Evolutionary conservation across 805 yeast genomes (phyloP).

Genomic region (Candida schatavii): DNA sequence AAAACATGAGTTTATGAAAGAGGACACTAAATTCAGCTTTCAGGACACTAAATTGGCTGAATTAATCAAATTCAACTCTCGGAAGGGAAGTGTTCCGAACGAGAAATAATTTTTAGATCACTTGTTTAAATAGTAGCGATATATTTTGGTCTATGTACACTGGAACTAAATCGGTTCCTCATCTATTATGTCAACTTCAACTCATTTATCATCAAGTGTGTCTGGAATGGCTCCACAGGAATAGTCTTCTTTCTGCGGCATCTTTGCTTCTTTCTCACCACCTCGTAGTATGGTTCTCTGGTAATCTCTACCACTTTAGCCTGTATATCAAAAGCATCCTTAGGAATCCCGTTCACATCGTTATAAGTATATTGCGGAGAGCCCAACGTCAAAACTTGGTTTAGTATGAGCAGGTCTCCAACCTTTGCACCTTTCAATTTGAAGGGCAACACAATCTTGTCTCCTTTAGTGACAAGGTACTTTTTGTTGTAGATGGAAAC

Average conservation of each 20-base stretch:
- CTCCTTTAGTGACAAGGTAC: constrained; percentile 89
- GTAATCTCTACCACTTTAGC: constrained; percentile 89
- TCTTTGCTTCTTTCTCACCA: constrained; percentile 60
- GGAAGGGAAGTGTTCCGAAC: constrained; percentile 10
- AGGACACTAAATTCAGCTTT: constrained; percentile 46
- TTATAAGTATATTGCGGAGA: constrained; percentile 66
- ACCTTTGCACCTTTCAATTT: constrained; percentile 71
- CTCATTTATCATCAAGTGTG: constrained; percentile 75
- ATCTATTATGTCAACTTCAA: constrained; percentile 43
- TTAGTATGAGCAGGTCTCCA: constrained; percentile 77
- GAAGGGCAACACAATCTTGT: constrained; percentile 75
- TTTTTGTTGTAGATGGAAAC: constrained; percentile 80
- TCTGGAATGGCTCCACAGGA: constrained; percentile 73
- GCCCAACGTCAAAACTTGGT: constrained; percentile 78
- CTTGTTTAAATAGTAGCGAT: too few species aligned
- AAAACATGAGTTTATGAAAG: constrained; percentile 49
- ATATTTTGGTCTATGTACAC: constrained; percentile 5
- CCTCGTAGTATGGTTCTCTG: constrained; percentile 65
- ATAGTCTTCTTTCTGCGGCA: constrained; percentile 74
- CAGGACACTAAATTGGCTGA: constrained; percentile 52
- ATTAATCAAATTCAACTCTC: constrained; percentile 41
- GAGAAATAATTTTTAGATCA: neutral
- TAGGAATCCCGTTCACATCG: constrained; percentile 21
- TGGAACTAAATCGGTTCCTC: too few species aligned
- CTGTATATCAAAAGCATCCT: constrained; percentile 50